These are phyloP conservation scores for Fusarium temperatum DNA, from an alignment of 2,329 filamentous ascomycete species.

Conservation along the genomic window DNA sequence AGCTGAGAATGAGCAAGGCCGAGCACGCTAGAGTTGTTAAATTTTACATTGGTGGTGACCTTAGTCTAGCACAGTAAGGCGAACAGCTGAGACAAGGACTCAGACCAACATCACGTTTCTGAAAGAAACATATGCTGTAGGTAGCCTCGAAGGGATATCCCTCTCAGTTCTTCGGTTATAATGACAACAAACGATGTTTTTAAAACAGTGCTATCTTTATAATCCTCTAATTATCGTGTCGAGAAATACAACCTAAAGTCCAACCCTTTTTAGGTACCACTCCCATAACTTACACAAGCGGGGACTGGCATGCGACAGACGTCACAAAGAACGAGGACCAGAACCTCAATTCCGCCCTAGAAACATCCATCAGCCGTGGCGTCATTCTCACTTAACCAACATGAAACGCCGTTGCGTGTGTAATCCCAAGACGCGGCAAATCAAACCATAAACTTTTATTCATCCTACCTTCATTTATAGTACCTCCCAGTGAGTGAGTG, in stretches of 20 bases:
- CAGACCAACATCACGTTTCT: neutral
- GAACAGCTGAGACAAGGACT: constrained; percentile 30
- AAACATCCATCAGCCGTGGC: constrained; percentile 8
- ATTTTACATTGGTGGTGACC: neutral
- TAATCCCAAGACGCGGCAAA: neutral
- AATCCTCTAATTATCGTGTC: too few relatives aligned
- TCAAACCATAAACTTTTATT: neutral
- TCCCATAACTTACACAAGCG: constrained; percentile 1
- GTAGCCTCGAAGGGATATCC: neutral
- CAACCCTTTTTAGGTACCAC: neutral
- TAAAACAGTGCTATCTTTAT: neutral
- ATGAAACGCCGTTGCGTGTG: neutral
- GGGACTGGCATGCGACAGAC: constrained; percentile 25
- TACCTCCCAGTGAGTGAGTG: neutral
- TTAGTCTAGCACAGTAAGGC: constrained; percentile 16
- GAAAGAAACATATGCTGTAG: neutral
- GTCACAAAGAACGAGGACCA: constrained; percentile 18
- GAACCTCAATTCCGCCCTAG: neutral
- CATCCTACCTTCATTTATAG: neutral
- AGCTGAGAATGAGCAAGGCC: constrained; percentile 35
- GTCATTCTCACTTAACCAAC: constrained; percentile 3
- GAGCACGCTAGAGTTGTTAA: constrained; percentile 20
- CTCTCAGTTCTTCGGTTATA: too few relatives aligned
- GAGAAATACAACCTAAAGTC: neutral
- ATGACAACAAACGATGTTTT: neutral